Base-by-base conservation (phyloP, 2,329 filamentous ascomycete species). In the Ambrosiella beaveri region DNA sequence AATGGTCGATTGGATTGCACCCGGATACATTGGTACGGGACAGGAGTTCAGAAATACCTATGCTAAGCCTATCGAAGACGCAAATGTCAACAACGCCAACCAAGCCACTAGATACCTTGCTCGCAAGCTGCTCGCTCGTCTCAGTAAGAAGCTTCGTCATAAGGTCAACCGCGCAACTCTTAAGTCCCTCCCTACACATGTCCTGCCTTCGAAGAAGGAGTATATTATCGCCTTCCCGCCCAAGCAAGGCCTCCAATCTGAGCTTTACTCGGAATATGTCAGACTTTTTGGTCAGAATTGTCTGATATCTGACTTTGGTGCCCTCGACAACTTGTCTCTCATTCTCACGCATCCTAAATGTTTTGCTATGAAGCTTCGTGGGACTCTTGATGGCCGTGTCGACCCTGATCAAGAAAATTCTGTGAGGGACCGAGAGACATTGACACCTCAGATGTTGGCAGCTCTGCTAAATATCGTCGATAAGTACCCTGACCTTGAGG, bases 1-100 rank as follows among this genome's bases (percentile, higher is more conserved):
- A n/a, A 87, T 95, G 80, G 84, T 95, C 59, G 79, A 90, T 62
- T 95, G 88, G 88, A 81, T 93, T 55, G 83, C 87, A 1, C 86
- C 86, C 0, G 80, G 80, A 27, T 95, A 87, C 66, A 74, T 95
- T 2, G 88, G 88, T 0, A 75, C 78, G 2, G 69, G 75, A 8
- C 64, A 69, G 0, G 84, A 90, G 64, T 96, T 96, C 67, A 76
- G 74, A 17, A 67, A 74, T 0, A 77, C 82, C n/a, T 95, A 85
- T 65, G 77, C 81, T 4, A 75, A 75, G 2, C 86, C 87, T 0
- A 95, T 96, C 62, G 74, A 83, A 57, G 71, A 77, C 9, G 90
- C 90, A 1, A 74, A 90, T 1, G 85, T 79, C 60, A 65, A 69
- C 1, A 85, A 91, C 62, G 89, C 85, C 64, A 73, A 69, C 0